Evolutionary conservation across 2,329 filamentous ascomycete species (phyloP).

Genomic region (Penicillium corylophilum): DNA sequence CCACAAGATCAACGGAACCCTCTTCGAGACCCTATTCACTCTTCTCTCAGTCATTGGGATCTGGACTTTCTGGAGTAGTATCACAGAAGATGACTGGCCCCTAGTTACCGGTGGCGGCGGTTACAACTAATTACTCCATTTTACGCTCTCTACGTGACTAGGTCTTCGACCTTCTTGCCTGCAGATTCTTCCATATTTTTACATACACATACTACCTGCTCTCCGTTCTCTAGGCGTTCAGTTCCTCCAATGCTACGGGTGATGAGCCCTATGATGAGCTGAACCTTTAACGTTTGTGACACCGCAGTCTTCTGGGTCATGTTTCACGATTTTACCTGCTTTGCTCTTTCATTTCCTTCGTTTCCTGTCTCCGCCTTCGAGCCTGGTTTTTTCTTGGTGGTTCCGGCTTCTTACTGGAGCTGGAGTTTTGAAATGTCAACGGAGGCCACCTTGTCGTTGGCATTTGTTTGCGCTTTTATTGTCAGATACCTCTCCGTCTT

Average conservation of each 20-base stretch:
- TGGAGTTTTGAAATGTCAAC: constrained; percentile 8
- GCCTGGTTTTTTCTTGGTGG: constrained; percentile 6
- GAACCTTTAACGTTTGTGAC: constrained; percentile 24
- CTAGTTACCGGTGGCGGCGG: constrained; percentile 43
- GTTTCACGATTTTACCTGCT: constrained; percentile 27
- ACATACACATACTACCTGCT: constrained; percentile 14
- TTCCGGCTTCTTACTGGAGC: not conserved
- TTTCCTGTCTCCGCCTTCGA: constrained; percentile 1
- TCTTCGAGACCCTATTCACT: constrained; percentile 94
- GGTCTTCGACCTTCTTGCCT: constrained; percentile 6
- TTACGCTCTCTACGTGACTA: constrained; percentile 2
- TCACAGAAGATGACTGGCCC: constrained; percentile 98
- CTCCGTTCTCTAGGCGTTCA: constrained; percentile 6
- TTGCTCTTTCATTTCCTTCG: not conserved
- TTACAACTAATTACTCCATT: constrained; percentile 29
- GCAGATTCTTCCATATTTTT: constrained; percentile 2
- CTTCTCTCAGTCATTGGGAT: constrained; percentile 76
- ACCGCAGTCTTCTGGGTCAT: constrained; percentile 24
- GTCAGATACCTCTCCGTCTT: constrained; percentile 38
- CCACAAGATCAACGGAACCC: constrained; percentile 85
- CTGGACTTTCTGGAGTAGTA: constrained; percentile 98
- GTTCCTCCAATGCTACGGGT: constrained; percentile 9
- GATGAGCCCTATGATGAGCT: constrained; percentile 14
- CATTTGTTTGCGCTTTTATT: constrained; percentile 16
- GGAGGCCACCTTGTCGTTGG: constrained; percentile 9